Evolutionary conservation across 2,329 filamentous ascomycete genomes (phyloP), one percentile per base, ranked within the genome.

Genomic region (Trichoderma gracile): DNA sequence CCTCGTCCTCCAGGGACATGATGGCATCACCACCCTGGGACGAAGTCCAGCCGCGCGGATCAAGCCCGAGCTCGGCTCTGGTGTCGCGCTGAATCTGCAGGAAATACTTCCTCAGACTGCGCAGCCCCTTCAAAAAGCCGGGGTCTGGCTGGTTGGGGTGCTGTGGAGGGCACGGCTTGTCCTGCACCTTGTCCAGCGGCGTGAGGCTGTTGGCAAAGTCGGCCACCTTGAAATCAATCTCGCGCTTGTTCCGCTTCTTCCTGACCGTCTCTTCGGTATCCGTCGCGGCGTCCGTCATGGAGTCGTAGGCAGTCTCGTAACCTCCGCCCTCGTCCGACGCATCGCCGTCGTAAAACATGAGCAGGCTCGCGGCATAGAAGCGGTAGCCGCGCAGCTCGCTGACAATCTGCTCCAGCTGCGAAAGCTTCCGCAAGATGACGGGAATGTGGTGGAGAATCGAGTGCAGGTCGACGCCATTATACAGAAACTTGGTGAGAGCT

Each of bases 191-290:
- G 71, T 97, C 93, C 69, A 95, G 90, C 4, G 92, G 91, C 1
- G 93, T 98, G 42, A 98, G 89, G 73, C 94, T 97, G 75, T 99
- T 99, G 68, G 95, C 95, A 79, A 99, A 99, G 77, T 99, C 95
- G 64, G 97, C 94, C 75, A 99, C 96, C 78, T 97, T 97, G 78
- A 99, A 88, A 75, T 97, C 91, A 73, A 96, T 93, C 69, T 88
- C 84, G 53, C 81, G 80, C 66, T 80, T 81, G 67, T 81, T 85
- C 72, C 74, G 83, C 72, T 77, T 80, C 74, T 68, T 79, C 72
- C 75, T 83, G 57, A 74, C 71, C n/a, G 73, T 72, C 60, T 87
- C 84, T 69, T 87, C 85, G 1, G 82, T 82, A 68, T 87, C 85
- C 0, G 85, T 87, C 3, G 81, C 80, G 33, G 80, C 80, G 69